These are phyloP conservation scores for Leishmania braziliensis DNA, from an alignment of 208 protist genomes.

Conservation along the genomic window DNA sequence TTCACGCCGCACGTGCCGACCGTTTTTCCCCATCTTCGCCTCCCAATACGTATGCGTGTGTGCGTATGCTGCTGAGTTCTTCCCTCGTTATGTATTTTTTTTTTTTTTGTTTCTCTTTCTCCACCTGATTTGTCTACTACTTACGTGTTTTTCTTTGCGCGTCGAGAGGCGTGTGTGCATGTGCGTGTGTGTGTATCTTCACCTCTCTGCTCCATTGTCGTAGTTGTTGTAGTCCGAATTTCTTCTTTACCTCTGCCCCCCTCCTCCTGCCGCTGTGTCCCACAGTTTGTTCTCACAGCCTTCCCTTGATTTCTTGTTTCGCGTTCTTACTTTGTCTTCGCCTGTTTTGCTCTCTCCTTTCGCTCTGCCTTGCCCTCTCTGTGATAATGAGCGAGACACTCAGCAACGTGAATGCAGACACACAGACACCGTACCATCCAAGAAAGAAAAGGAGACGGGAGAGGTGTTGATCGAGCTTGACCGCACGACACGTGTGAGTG, in stretches of 20 bases:
- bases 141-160: neutral
- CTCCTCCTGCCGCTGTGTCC: neutral
- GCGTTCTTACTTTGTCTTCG: neutral
- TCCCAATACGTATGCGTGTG: neutral
- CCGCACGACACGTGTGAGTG: neutral
- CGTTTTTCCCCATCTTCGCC: neutral
- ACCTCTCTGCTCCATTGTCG: neutral
- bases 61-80: neutral
- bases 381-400: neutral
- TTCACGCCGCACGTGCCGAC: neutral
- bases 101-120: too few species aligned
- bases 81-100: neutral
- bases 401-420: too few species aligned
- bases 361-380: neutral
- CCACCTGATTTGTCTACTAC: neutral
- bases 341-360: neutral
- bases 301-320: neutral
- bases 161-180: neutral
- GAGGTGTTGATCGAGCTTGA: neutral
- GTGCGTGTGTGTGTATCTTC: neutral
- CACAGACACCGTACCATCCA: neutral
- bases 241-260: neutral
- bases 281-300: neutral
- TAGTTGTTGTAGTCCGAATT: neutral
- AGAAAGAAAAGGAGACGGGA: slow-evolving; percentile 6